phyloP scores from a whole-genome alignment of 2,329 filamentous ascomycete genomes.

The Sporothrix sp. region DNA sequence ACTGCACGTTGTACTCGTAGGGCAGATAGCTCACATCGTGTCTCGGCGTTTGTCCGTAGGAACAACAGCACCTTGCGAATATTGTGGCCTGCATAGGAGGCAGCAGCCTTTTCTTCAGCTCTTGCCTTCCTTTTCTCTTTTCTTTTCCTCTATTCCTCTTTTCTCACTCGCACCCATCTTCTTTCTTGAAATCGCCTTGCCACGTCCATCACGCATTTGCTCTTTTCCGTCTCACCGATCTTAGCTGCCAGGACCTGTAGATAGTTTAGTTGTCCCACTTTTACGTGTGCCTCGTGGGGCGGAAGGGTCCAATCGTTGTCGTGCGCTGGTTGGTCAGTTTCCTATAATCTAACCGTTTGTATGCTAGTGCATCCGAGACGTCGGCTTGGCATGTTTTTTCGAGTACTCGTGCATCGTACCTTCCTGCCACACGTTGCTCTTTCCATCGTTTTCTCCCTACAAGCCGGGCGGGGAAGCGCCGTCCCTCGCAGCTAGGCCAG shows the following conservation, averaged over 20 bases:
- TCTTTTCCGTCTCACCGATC: not conserved
- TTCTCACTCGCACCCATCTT: not conserved
- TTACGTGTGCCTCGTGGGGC: too few relatives aligned
- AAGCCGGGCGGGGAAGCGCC: too few relatives aligned
- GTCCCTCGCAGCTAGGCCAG: too few relatives aligned
- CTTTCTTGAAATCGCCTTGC: not conserved
- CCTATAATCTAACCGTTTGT: not conserved
- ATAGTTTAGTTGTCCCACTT: too few relatives aligned
- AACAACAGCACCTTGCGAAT: too few relatives aligned
- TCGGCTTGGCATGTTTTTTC: not conserved
- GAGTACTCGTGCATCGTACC: too few relatives aligned
- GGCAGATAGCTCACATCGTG: too few relatives aligned
- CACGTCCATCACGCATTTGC: not conserved
- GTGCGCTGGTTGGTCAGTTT: not conserved
- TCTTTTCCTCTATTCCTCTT: not conserved
- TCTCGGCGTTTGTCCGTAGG: too few relatives aligned
- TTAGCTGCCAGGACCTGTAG: not conserved
- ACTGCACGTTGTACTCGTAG: too few relatives aligned
- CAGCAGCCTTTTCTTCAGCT: not conserved
- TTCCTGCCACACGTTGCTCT: too few relatives aligned
- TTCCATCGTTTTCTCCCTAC: too few relatives aligned
- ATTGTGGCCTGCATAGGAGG: too few relatives aligned
- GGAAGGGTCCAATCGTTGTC: not conserved
- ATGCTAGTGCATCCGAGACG: not conserved
- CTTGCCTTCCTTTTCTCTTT: not conserved